Base-by-base conservation (phyloP, 768 basidiomycete genomes). In the Thelephora ganbajun region DNA sequence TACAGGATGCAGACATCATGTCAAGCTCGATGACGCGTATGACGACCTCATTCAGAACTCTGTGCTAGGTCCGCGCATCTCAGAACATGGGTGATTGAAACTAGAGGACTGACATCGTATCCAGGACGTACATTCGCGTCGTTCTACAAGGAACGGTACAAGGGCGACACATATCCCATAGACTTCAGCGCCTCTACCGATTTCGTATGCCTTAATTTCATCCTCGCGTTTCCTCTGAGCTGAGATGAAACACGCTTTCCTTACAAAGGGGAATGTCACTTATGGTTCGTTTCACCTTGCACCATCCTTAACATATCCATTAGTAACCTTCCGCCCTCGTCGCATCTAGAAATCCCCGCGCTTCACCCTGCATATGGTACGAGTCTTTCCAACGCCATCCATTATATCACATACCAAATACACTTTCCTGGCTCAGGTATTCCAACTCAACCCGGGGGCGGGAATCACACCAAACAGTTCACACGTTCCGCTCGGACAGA, bases 381-480 rank as follows among this genome's bases (percentile, higher is more conserved):
- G 54, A 20, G 6, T 9, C 26, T 9, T 11, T 9, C 39, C 39
- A 14, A 2, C 2, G 11, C 14, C 14, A 41, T 14, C 3, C 4
- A 6, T 14, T 16, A 2, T 9, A 41, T n/a, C n/a, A 41, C 39
- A 11, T 14, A 4, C 16, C 14, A 14, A 22, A 7, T 14, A n/a
- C 18, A 7, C 39, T 7, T 14, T 4, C 9, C 48, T n/a, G n/a
- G n/a, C n/a, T n/a, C 22, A 87, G 42, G 77, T 26, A 85, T 88
- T 47, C 83, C 84, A 16, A 82, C 82, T 4, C 65, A 68, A 51
- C 73, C 74, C 6, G 65, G 72, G 44, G 83, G 83, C 37, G 79
- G 78, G n/a, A 88, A 88, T 56, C 85, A 88, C 55, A 85, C 85
- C 1, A 67, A 76, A 11, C 73, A 68, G 3, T 88, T 87, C 59